Evolutionary conservation across 768 basidiomycete genomes (phyloP).

Genomic region (Podaxis pistillaris): DNA sequence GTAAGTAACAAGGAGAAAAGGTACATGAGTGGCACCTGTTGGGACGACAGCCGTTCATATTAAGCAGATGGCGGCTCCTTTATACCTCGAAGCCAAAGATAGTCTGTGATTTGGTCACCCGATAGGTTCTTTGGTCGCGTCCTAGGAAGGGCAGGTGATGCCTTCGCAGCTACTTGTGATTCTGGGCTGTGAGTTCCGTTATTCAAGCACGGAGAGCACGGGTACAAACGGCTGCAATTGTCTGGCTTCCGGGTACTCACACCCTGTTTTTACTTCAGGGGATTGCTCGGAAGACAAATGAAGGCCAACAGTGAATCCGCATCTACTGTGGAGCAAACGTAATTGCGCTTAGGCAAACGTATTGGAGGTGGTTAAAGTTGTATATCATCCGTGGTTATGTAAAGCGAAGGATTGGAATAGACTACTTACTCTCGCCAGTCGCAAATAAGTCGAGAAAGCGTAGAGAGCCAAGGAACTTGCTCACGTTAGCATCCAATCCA

Average conservation of each 20-base stretch:
- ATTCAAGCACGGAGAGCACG: background rate
- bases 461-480: background rate
- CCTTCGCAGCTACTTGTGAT: background rate
- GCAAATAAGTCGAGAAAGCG: background rate
- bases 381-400: too few relatives aligned
- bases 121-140: too few relatives aligned
- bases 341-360: too few relatives aligned
- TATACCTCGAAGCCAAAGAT: background rate
- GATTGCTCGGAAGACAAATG: background rate
- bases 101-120: background rate
- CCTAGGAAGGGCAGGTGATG: background rate
- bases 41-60: background rate
- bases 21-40: background rate
- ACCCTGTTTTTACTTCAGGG: background rate
- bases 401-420: too few relatives aligned
- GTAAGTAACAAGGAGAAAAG: background rate
- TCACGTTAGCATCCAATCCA: too few relatives aligned
- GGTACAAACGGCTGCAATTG: background rate
- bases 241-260: background rate
- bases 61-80: background rate
- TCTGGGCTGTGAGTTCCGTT: background rate
- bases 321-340: too few relatives aligned
- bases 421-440: too few relatives aligned
- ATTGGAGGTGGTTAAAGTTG: too few relatives aligned
- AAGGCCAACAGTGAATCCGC: too few relatives aligned